These are phyloP conservation scores for Ceratocystis harringtonii DNA, from an alignment of 2,329 filamentous ascomycete species.

Conservation along the genomic window DNA sequence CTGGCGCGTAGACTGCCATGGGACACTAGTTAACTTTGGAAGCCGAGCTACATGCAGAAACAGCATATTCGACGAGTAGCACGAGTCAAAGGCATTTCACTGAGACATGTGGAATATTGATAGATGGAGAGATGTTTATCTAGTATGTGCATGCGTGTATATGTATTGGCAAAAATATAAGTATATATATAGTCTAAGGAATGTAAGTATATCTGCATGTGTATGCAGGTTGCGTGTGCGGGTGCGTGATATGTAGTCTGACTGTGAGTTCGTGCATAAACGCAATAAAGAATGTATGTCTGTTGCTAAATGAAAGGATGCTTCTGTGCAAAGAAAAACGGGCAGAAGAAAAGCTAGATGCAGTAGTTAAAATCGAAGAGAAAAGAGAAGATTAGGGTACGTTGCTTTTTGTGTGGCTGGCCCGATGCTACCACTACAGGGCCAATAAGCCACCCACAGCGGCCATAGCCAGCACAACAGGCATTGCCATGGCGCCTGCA, in stretches of 20 bases:
- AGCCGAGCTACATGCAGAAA: too few relatives aligned
- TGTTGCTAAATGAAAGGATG: background rate
- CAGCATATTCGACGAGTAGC: too few relatives aligned
- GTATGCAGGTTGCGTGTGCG: background rate
- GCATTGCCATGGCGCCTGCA: slow-evolving; percentile 14
- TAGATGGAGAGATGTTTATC: too few relatives aligned
- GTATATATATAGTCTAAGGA: background rate
- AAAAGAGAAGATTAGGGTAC: background rate
- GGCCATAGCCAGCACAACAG: slow-evolving; percentile 17
- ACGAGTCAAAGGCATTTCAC: too few relatives aligned
- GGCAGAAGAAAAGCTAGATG: background rate
- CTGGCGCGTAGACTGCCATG: background rate
- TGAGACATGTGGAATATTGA: too few relatives aligned
- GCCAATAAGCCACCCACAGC: slow-evolving; percentile 20
- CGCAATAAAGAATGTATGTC: background rate
- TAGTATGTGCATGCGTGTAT: background rate
- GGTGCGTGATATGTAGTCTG: background rate
- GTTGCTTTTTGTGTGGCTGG: background rate
- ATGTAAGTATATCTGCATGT: background rate
- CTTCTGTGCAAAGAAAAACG: background rate
- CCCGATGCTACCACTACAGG: background rate
- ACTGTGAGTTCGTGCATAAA: too few relatives aligned
- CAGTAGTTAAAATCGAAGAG: background rate
- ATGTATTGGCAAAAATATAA: background rate
- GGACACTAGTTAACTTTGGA: too few relatives aligned